Percentiles rank a stretch among this genome's conserved stretches.
Evolutionary conservation across 2,329 filamentous ascomycete species (phyloP).

Genomic region (Claviceps africana): DNA sequence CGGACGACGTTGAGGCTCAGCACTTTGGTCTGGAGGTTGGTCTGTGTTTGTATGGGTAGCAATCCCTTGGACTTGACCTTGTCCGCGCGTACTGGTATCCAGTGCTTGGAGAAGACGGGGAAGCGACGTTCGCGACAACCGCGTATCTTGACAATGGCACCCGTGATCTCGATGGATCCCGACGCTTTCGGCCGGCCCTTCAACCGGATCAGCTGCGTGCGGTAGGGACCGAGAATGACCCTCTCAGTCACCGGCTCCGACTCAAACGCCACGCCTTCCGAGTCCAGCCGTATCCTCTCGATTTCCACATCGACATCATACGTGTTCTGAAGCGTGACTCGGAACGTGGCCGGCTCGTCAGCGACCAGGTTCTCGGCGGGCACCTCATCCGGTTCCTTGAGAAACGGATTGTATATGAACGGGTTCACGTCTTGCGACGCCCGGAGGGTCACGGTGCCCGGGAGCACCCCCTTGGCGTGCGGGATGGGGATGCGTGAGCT

Average conservation of each 20-base stretch:
- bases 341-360: slow-evolving; percentile 63
- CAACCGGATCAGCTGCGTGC: slow-evolving; percentile 65
- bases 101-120: slow-evolving; percentile 65
- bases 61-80: slow-evolving; percentile 70
- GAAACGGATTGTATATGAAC: slow-evolving; percentile 90
- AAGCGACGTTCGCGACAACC: slow-evolving; percentile 75
- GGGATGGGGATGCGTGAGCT: slow-evolving; percentile 48
- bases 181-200: slow-evolving; percentile 50
- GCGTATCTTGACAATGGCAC: slow-evolving; percentile 64
- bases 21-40: slow-evolving; percentile 31
- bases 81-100: slow-evolving; percentile 52
- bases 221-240: slow-evolving; percentile 63
- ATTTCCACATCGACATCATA: slow-evolving; percentile 89
- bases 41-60: slow-evolving; percentile 19
- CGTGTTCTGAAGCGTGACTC: slow-evolving; percentile 79
- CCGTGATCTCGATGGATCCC: slow-evolving; percentile 60
- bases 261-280: slow-evolving; percentile 59
- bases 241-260: slow-evolving; percentile 41
- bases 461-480: slow-evolving; percentile 43
- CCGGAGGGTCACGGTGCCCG: slow-evolving; percentile 33
- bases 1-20: slow-evolving; percentile 63
- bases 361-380: slow-evolving; percentile 60
- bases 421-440: slow-evolving; percentile 57
- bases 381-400: slow-evolving; percentile 50
- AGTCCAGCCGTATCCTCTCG: slow-evolving; percentile 63